Base-by-base conservation (phyloP, 2,329 filamentous ascomycete genomes). In the Scytalidium lignicola region DNA sequence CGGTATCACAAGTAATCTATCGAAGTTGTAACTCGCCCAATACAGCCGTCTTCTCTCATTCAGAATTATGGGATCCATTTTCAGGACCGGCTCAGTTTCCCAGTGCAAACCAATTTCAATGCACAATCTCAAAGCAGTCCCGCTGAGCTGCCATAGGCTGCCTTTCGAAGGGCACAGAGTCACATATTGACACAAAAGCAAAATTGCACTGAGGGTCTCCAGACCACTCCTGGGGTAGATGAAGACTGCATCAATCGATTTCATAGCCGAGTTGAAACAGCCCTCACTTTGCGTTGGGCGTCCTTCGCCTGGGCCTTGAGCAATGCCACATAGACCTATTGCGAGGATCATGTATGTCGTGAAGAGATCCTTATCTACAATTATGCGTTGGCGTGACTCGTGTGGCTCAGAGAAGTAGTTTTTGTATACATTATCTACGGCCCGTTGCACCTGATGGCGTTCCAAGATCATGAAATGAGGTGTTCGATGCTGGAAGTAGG, bases 401-500 rank as follows among this genome's bases (percentile, higher is more conserved):
- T 47, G 48, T 44, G 42, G 46, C 29, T 47, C 45, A 44, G 44
- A 43, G 15, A 44, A 43, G 43, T 49, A 52, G 15, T 52, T 48
- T 10, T 32, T 48, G 45, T 67, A 67, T 22, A 59, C 62, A 32
- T 56, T 57, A 9, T 64, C 57, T 39, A 67, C 23, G 23, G 56
- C 56, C 43, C 57, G 47, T 22, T 57, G 51, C 17, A 62, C 61
- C 26, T 60, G 54, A 15, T 51, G 52, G n/a, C 57, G 60, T 20
- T 57, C 56, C 37, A 67, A 15, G 20, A 67, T 60, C 28, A 63
- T 59, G 28, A 66, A 53, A 54, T 66, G 63, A 8, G 65, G 62
- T 3, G 64, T 65, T 5, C 64, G 60, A 43, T 66, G 62, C 46
- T 64, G 57, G 43, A 66, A 67, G 51, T 67, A 67, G 3, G 65